Evolutionary conservation across 2,329 filamentous ascomycete genomes (phyloP).

Genomic region (Trichophyton equinum): DNA sequence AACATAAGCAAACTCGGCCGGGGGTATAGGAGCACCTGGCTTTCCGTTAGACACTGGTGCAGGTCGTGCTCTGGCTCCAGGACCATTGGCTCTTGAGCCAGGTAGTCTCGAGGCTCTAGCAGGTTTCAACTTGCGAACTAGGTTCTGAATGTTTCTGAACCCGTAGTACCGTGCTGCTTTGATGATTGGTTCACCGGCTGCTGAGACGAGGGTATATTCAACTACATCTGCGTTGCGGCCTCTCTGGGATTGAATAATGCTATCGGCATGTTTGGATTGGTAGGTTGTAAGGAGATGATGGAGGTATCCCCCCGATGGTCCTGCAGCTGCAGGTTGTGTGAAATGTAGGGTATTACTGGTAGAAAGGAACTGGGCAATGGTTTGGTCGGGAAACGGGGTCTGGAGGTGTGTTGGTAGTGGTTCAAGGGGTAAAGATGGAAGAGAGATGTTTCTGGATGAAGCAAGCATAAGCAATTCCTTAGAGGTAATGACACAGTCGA

Average conservation of each 20-base stretch:
- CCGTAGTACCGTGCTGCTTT: constrained; percentile 87
- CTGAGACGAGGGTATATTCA: constrained; percentile 59
- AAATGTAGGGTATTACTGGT: constrained; percentile 21
- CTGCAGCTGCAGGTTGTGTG: constrained; percentile 43
- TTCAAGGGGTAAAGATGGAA: constrained; percentile 56
- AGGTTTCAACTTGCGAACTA: constrained; percentile 84
- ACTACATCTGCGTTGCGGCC: constrained; percentile 86
- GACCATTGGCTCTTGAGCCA: not conserved
- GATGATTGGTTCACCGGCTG: constrained; percentile 48
- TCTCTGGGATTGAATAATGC: constrained; percentile 55
- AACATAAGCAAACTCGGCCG: constrained; percentile 71
- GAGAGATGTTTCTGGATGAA: constrained; percentile 62
- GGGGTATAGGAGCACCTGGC: constrained; percentile 16
- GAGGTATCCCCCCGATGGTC: constrained; percentile 80
- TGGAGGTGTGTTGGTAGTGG: constrained; percentile 37
- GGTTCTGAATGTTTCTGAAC: constrained; percentile 95
- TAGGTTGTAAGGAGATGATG: constrained; percentile 70
- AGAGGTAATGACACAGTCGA: constrained; percentile 96
- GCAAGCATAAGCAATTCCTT: constrained; percentile 87
- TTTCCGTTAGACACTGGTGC: constrained; percentile 14
- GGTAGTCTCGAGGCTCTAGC: constrained; percentile 65
- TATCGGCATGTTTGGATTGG: constrained; percentile 57
- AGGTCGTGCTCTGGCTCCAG: constrained; percentile 36
- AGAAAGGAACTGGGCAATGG: constrained; percentile 58
- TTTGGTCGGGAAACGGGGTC: constrained; percentile 58